Evolutionary conservation across 176 grass and related monocot species (phyloP).

Genomic region (Neostapfia colusana): DNA sequence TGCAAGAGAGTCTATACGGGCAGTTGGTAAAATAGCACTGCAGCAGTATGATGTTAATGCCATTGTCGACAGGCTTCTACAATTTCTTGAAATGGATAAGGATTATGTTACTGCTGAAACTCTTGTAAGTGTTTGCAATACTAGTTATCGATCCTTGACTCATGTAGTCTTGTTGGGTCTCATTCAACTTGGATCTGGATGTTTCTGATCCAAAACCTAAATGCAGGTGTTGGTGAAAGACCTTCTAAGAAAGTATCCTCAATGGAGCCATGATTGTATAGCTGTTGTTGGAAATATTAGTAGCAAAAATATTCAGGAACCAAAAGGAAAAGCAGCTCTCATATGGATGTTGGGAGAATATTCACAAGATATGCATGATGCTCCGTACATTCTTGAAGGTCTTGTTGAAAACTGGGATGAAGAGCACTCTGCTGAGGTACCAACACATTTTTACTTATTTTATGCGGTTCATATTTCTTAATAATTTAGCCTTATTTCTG

Average conservation of each 20-base stretch:
- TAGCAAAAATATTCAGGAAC: slow-evolving; percentile 97
- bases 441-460: slow-evolving; percentile 13
- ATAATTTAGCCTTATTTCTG: not conserved
- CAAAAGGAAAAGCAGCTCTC: slow-evolving; percentile 93
- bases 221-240: slow-evolving; percentile 95
- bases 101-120: slow-evolving; percentile 99
- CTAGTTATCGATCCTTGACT: slow-evolving; percentile 11
- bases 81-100: slow-evolving; percentile 99
- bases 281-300: slow-evolving; percentile 99
- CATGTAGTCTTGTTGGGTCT: not conserved
- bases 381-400: slow-evolving; percentile 89
- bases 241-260: slow-evolving; percentile 95
- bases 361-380: slow-evolving; percentile 96
- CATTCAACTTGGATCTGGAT: slow-evolving; percentile 15
- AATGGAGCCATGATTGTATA: slow-evolving; percentile 99
- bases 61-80: slow-evolving; percentile 96
- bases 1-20: slow-evolving; percentile 93
- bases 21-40: slow-evolving; percentile 97
- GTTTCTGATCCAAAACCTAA: slow-evolving; percentile 33
- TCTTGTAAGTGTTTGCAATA: slow-evolving; percentile 58
- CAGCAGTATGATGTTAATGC: slow-evolving; percentile 99
- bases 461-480: slow-evolving; percentile 1
- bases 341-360: slow-evolving; percentile 99
- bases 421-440: slow-evolving; percentile 83
- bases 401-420: slow-evolving; percentile 96